A percentile compares a stretch with the other conserved stretches of the same genome.
These are phyloP conservation scores for Fusarium pseudocircinatum DNA, from an alignment of 2,329 filamentous ascomycete species.

Conservation along the genomic window DNA sequence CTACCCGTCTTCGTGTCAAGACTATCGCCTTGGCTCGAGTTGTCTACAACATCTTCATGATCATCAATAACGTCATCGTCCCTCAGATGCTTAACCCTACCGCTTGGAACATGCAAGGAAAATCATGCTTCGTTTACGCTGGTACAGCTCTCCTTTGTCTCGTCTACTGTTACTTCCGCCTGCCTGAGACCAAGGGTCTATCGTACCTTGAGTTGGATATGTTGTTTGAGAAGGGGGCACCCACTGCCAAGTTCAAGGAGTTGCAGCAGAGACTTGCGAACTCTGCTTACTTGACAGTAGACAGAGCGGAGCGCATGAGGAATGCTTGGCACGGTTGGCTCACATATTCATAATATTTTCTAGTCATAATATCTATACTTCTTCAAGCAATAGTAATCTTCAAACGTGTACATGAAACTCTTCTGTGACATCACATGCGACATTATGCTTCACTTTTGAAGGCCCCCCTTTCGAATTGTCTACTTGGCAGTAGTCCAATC, in stretches of 20 bases:
- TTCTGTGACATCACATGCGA: background rate
- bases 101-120: conserved; percentile 40
- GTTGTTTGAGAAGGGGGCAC: conserved; percentile 40
- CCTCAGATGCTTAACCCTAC: conserved; percentile 42
- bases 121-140: conserved; percentile 36
- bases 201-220: conserved; percentile 42
- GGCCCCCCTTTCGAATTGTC: rapidly evolving
- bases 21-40: conserved; percentile 51
- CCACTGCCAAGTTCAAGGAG: conserved; percentile 45
- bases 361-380: background rate
- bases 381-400: rapidly evolving
- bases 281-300: conserved; percentile 29
- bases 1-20: conserved; percentile 51
- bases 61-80: conserved; percentile 39
- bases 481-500: rapidly evolving
- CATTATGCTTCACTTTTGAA: no score
- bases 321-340: conserved; percentile 41
- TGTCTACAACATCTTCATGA: conserved; percentile 30
- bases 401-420: rapidly evolving
- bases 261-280: conserved; percentile 28
- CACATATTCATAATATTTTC: conserved; percentile 29
- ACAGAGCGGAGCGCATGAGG: conserved; percentile 32
- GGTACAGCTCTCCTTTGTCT: conserved; percentile 33
- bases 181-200: conserved; percentile 40
- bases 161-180: conserved; percentile 40